Evolutionary conservation across 768 basidiomycete genomes (phyloP).

Genomic region (Dioszegia aurantiaca): DNA sequence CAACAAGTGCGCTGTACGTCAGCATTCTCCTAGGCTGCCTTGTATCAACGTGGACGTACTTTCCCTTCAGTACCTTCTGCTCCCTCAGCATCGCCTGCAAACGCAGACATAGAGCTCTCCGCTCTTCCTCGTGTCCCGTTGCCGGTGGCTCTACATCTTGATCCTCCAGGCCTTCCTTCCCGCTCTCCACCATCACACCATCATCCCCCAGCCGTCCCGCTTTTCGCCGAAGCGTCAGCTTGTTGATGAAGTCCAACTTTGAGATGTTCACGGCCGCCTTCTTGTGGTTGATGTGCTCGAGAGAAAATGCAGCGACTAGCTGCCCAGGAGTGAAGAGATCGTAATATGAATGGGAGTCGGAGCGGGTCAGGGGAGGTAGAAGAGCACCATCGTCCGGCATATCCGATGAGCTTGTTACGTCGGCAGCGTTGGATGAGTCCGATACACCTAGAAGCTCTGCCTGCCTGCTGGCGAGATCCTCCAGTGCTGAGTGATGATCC

Average conservation of each 20-base stretch:
- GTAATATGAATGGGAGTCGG: constrained; percentile 34
- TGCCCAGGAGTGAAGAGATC: constrained; percentile 56
- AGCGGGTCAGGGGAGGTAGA: constrained; percentile 31
- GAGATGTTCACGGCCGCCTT: constrained; percentile 73
- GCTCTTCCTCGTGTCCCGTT: constrained; percentile 20
- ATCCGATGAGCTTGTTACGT: neutral
- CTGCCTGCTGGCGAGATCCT: constrained; percentile 25
- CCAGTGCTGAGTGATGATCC: constrained; percentile 60
- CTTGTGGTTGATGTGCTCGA: constrained; percentile 72
- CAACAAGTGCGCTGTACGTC: constrained; percentile 27
- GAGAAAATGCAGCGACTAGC: constrained; percentile 76
- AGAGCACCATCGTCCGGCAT: constrained; percentile 5
- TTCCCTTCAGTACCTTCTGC: constrained; percentile 37
- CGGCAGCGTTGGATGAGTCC: neutral
- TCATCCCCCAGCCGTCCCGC: constrained; percentile 58
- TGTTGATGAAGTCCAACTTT: constrained; percentile 85
- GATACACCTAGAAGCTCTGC: neutral
- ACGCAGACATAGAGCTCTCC: constrained; percentile 60
- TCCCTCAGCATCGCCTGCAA: constrained; percentile 48
- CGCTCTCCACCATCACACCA: constrained; percentile 25
- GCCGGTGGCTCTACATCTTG: neutral
- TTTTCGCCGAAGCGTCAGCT: constrained; percentile 68
- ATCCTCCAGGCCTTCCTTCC: constrained; percentile 18
- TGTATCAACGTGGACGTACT: constrained; percentile 19
- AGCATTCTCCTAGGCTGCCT: constrained; percentile 1